A percentile compares a stretch with the other conserved stretches of the same genome.
These are phyloP conservation scores for Wickerhamomyces canadensis DNA, from an alignment of 805 yeast genomes.

Conservation along the genomic window DNA sequence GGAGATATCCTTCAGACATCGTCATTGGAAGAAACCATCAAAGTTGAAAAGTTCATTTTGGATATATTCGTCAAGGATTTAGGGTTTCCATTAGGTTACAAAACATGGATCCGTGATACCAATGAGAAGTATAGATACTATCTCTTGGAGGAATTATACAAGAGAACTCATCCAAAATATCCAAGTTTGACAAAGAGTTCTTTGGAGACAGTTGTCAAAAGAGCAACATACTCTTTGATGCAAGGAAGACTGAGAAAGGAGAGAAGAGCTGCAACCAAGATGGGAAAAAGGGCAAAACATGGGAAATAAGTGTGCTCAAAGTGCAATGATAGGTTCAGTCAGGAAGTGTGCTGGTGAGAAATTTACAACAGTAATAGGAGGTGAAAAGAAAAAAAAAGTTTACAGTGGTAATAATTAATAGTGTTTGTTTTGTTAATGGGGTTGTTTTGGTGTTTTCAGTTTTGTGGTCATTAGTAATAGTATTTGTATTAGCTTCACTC, in stretches of 20 bases:
- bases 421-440: too few relatives aligned
- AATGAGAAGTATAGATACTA: conserved; percentile 42
- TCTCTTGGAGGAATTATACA: conserved; percentile 43
- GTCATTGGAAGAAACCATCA: conserved; percentile 49
- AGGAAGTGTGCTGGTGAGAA: too few relatives aligned
- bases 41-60: conserved; percentile 48
- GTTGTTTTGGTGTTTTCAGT: too few relatives aligned
- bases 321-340: too few relatives aligned
- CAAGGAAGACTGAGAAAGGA: conserved; percentile 71
- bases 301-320: conserved; percentile 1
- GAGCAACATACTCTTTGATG: conserved; percentile 79
- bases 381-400: too few relatives aligned
- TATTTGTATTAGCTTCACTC: too few relatives aligned
- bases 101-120: conserved; percentile 84
- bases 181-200: conserved; percentile 27
- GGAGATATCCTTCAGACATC: conserved; percentile 44
- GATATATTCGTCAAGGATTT: conserved; percentile 49
- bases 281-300: conserved; percentile 9
- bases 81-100: conserved; percentile 68
- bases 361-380: too few relatives aligned
- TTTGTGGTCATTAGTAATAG: too few relatives aligned
- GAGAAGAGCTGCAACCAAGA: conserved; percentile 43
- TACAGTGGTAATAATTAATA: too few relatives aligned
- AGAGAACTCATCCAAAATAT: conserved; percentile 21
- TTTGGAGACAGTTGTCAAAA: conserved; percentile 67